Evolutionary conservation across 441 rosid genomes (phyloP), one percentile per base, ranked within the genome.

Genomic region (Mallotus japonicus): DNA sequence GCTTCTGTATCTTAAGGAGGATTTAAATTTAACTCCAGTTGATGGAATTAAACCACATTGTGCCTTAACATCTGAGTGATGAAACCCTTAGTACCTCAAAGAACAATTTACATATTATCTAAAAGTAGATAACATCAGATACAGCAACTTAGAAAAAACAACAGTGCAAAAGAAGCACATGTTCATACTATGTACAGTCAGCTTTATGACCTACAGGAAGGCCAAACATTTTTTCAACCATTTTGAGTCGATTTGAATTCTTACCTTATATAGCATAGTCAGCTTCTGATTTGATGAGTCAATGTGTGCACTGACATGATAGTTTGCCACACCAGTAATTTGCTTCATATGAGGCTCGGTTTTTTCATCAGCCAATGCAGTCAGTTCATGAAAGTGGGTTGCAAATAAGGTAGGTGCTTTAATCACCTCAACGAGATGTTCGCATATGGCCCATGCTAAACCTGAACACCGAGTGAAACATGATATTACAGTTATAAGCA

Each of bases 401-500:
- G 99, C 99, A 73, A 96, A 96, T 73, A 96, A 76, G 14, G 97
- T 88, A 22, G 99, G 98, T 40, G 99, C 97, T 82, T 89, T 90
- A 75, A 90, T 88, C 83, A 79, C 96, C 84, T 88, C 88, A 73
- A 92, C 88, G 73, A 96, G 86, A 86, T 96, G 93, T 85, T 93
- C 99, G 20, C 99, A 96, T 77, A 96, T 96, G 73, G 97, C 99
- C 99, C 99, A 93, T 8, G 99, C 99, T 75, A 93, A 84, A 84
- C 98, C 99, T 96, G 87, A 49, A 50, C 8, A 64, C 9, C 73
- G 69, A 34, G 72, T 16, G 12, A 49, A 75, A 71, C 50, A 60
- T 46, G 56, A 20, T 20, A 57, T 32, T 5, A 17, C 40, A 74
- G 5, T n/a, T 19, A 75, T 3, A 55, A 22, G 17, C 6, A 72